Evolutionary conservation across 495 filamentous ascomycete genomes (phyloP).

Genomic region (Aspergillus hancockii): DNA sequence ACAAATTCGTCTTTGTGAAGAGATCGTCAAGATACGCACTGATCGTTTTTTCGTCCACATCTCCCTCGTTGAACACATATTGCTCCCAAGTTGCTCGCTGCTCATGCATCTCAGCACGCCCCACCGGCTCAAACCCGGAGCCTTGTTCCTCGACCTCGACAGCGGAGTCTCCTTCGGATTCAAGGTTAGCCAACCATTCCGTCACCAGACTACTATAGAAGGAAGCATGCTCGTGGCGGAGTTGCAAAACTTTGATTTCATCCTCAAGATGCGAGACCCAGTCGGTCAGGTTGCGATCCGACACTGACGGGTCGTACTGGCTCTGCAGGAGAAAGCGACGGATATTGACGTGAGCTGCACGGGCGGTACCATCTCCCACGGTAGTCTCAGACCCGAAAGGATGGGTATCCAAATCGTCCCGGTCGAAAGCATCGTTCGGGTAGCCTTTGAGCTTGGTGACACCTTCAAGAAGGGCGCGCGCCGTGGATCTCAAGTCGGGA

Average conservation of each 20-base stretch:
- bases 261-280: slow-evolving; percentile 53
- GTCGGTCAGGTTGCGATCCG: slow-evolving; percentile 40
- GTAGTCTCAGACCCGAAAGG: slow-evolving; percentile 13
- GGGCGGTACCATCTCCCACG: slow-evolving; percentile 20
- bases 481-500: slow-evolving; percentile 30
- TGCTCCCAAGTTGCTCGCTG: slow-evolving; percentile 57
- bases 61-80: slow-evolving; percentile 52
- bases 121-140: slow-evolving; percentile 36
- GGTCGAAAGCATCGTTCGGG: slow-evolving; percentile 39
- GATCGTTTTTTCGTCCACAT: slow-evolving; percentile 48
- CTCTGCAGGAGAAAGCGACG: slow-evolving; percentile 58
- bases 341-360: slow-evolving; percentile 37
- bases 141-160: slow-evolving; percentile 12
- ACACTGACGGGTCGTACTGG: slow-evolving; percentile 57
- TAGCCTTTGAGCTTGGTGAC: slow-evolving; percentile 40
- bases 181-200: slow-evolving; percentile 56
- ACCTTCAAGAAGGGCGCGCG: slow-evolving; percentile 38
- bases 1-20: slow-evolving; percentile 45
- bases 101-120: slow-evolving; percentile 51
- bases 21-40: slow-evolving; percentile 51
- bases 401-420: slow-evolving; percentile 34
- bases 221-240: slow-evolving; percentile 60
- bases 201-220: slow-evolving; percentile 64
- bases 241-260: slow-evolving; percentile 51
- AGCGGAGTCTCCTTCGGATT: slow-evolving; percentile 17